These are phyloP conservation scores for Pilaira anomala DNA, from an alignment of 192 early-diverging fungal genomes.

Conservation along the genomic window DNA sequence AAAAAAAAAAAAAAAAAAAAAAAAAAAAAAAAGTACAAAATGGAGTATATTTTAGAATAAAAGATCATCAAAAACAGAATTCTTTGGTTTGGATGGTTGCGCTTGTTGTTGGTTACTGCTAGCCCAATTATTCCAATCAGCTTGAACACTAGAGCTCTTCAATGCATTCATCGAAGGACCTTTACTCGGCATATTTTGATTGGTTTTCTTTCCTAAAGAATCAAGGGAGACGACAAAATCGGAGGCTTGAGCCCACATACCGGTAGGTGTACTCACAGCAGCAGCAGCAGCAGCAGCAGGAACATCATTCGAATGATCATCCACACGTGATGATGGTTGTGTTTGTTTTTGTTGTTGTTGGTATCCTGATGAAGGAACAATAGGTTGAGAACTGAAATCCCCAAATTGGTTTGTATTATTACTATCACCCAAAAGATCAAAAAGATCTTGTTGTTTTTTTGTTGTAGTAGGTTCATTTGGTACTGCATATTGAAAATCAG, in stretches of 20 bases:
- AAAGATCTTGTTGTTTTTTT: conserved; percentile 31
- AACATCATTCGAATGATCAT: background rate
- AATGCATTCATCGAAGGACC: conserved; percentile 60
- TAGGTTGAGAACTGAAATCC: background rate
- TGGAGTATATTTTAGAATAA: conserved; percentile 25
- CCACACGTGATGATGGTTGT: background rate
- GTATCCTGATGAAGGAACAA: conserved; percentile 1
- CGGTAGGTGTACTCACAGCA: conserved; percentile 27
- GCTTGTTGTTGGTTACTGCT: conserved; percentile 1
- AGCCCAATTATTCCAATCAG: conserved; percentile 32
- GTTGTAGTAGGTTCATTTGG: conserved; percentile 12
- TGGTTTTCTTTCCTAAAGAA: conserved; percentile 60
- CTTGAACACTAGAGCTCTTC: conserved; percentile 29
- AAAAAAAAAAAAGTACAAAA: conserved; percentile 12
- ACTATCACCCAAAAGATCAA: conserved; percentile 32
- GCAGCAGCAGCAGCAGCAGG: conserved; percentile 3
- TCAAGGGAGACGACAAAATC: conserved; percentile 68
- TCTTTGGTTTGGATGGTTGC: background rate
- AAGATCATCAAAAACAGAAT: conserved; percentile 29
- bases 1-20: background rate
- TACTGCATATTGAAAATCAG: conserved; percentile 62
- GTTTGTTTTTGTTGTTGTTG: conserved; percentile 7
- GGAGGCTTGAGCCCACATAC: conserved; percentile 70
- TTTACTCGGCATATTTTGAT: conserved; percentile 33
- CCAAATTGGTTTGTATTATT: conserved; percentile 3